Evolutionary conservation across 805 yeast species (phyloP).

Genomic region (Alloascoidea hylecoeti): DNA sequence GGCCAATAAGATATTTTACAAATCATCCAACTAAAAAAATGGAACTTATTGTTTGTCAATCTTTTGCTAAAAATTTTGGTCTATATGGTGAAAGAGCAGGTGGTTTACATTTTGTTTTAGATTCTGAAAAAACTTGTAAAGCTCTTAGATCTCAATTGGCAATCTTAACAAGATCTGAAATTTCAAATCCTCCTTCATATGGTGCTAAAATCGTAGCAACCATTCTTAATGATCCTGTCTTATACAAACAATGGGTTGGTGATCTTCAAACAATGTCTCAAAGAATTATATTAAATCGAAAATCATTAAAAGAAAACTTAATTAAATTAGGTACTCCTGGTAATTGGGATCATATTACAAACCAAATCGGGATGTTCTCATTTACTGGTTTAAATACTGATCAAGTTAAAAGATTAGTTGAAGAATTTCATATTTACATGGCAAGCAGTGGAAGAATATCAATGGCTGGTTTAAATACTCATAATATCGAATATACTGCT

Average conservation of each 20-base stretch:
- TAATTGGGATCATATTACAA: conserved; percentile 80
- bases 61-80: conserved; percentile 93
- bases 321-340: conserved; percentile 68
- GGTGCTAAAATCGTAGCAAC: conserved; percentile 85
- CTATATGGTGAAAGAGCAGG: conserved; percentile 98
- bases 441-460: conserved; percentile 81
- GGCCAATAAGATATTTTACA: conserved; percentile 51
- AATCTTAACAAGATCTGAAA: conserved; percentile 65
- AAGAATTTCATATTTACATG: conserved; percentile 69
- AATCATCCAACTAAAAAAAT: conserved; percentile 28
- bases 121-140: conserved; percentile 24
- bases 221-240: conserved; percentile 51
- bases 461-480: conserved; percentile 81
- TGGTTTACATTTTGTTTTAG: conserved; percentile 60
- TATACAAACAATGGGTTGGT: conserved; percentile 66
- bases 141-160: conserved; percentile 69
- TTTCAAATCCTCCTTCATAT: conserved; percentile 90
- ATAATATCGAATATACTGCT: conserved; percentile 69
- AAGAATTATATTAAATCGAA: conserved; percentile 72
- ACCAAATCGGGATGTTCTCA: conserved; percentile 94
- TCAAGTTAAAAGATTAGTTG: conserved; percentile 66
- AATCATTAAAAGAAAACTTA: conserved; percentile 44
- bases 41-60: conserved; percentile 76
- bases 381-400: conserved; percentile 74
- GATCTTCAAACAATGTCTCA: conserved; percentile 82